Conservation (phyloP, 352 stramenopile species). For the Blastocystis hominis region DNA sequence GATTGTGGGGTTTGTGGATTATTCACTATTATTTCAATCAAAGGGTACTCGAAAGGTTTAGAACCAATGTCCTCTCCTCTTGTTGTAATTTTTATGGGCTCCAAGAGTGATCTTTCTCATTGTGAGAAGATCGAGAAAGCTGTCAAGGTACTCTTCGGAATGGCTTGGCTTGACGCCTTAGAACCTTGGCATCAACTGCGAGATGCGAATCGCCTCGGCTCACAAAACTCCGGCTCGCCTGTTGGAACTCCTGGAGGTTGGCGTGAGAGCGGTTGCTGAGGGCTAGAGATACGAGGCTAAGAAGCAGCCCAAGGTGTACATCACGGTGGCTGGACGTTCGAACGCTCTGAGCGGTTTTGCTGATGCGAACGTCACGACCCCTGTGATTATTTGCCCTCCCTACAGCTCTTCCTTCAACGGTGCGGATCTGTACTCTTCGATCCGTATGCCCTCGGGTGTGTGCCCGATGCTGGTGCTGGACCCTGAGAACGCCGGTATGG, state of each 20-base stretch:
- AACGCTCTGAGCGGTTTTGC: constrained; percentile 56
- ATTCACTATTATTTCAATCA: background rate
- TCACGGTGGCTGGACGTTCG: constrained; percentile 56
- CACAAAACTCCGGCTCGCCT: constrained; percentile 55
- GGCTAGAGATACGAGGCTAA: constrained; percentile 45
- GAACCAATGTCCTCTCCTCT: constrained; percentile 51
- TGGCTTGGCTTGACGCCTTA: background rate
- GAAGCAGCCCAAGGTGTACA: constrained; percentile 55
- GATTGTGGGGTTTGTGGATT: background rate
- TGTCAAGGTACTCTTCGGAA: background rate
- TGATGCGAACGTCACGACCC: constrained; percentile 26
- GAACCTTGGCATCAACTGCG: constrained; percentile 41
- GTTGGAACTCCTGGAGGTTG: constrained; percentile 29
- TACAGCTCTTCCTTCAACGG: constrained; percentile 45
- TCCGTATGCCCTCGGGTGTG: constrained; percentile 52
- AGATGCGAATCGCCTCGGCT: constrained; percentile 55
- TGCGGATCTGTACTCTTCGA: constrained; percentile 53
- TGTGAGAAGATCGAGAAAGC: constrained; percentile 57
- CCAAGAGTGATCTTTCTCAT: constrained; percentile 40
- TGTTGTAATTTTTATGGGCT: constrained; percentile 58
- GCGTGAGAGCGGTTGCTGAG: background rate
- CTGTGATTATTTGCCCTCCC: constrained; percentile 56
- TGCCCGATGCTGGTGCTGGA: constrained; percentile 56
- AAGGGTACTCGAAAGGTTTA: background rate
- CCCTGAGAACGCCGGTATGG: constrained; percentile 22